These are phyloP conservation scores for Hypoxylon subgilvum DNA, from an alignment of 495 filamentous ascomycete species.

Conservation along the genomic window DNA sequence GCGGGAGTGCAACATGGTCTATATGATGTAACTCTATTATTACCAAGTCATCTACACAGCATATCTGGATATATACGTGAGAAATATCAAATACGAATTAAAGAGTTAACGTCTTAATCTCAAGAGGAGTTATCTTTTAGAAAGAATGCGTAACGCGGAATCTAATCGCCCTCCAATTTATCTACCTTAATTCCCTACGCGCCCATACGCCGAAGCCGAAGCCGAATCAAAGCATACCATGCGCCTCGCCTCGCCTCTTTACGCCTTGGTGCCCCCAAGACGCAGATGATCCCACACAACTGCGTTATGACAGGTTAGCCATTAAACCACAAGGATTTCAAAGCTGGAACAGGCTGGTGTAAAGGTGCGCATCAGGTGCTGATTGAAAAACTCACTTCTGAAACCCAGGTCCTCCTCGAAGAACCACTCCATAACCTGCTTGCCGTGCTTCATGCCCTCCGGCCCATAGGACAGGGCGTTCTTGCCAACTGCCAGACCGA, in stretches of 20 bases:
- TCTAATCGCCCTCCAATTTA: not conserved
- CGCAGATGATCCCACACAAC: constrained; percentile 64
- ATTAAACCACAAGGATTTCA: no score
- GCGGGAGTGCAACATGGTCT: no score
- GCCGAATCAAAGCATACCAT: not conserved
- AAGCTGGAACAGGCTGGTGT: no score
- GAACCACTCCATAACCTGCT: constrained; percentile 62
- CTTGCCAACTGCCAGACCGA: constrained; percentile 69
- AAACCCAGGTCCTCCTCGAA: constrained; percentile 73
- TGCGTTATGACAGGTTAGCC: constrained; percentile 21
- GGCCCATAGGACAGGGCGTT: constrained; percentile 66
- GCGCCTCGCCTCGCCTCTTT: not conserved
- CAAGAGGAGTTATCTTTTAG: no score
- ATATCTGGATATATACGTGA: no score
- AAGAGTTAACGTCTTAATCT: no score
- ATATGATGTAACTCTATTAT: no score
- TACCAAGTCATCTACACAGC: no score
- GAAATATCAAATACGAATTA: no score
- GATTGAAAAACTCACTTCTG: constrained; percentile 59
- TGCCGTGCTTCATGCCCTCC: constrained; percentile 58
- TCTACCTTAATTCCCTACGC: not conserved
- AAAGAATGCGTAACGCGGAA: not conserved
- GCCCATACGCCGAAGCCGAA: constrained; percentile 13
- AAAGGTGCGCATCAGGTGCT: no score
- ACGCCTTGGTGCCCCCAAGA: constrained; percentile 47